Evolutionary conservation across 2,329 filamentous ascomycete species (phyloP), one percentile per base, ranked within the genome.

Genomic region (Penicillium sp.): DNA sequence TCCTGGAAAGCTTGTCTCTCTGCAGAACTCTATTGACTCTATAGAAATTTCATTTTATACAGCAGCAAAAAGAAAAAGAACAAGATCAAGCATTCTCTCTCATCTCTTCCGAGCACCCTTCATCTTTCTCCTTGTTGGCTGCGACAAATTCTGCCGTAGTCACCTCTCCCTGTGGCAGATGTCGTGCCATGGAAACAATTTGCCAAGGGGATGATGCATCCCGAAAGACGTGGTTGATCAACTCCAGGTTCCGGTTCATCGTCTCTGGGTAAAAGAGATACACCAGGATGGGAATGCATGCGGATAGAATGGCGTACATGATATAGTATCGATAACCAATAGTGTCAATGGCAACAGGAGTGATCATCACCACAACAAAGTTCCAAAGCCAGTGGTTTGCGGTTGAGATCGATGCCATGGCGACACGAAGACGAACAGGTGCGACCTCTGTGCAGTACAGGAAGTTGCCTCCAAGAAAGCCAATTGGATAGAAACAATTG

Each of bases 281-380:
- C 34, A 82, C 78, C 23, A 47, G 19, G 14, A 76, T 74, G 0
- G 81, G 80, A 19, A 82, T 58, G 16, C 54, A 55, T 9, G 52
- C 58, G 1, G 54, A 71, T 59, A 81, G 80, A 61, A 75, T 71
- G 16, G 78, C 78, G 61, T 81, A 81, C 58, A 81, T 78, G 54
- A 81, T 77, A 66, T 83, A 83, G 1, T 80, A 83, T 44, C 74
- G 68, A 62, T 80, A 83, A 0, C 73, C 71, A 54, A 83, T 83
- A 42, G 76, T 80, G 5, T 74, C 69, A 56, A 87, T 81, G 5
- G 83, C 81, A 2, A 82, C 77, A 0, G 84, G 85, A 0, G 84
- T 86, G 37, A 87, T 81, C 79, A 86, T 84, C 34, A 87, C 84
- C 23, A 87, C 82, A 58, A 86, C 73, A 68, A 87, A 86, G 68